A percentile compares a stretch with the other conserved stretches of the same genome.
Conservation (phyloP, 768 basidiomycete genomes). For the Boletus patriciae region DNA sequence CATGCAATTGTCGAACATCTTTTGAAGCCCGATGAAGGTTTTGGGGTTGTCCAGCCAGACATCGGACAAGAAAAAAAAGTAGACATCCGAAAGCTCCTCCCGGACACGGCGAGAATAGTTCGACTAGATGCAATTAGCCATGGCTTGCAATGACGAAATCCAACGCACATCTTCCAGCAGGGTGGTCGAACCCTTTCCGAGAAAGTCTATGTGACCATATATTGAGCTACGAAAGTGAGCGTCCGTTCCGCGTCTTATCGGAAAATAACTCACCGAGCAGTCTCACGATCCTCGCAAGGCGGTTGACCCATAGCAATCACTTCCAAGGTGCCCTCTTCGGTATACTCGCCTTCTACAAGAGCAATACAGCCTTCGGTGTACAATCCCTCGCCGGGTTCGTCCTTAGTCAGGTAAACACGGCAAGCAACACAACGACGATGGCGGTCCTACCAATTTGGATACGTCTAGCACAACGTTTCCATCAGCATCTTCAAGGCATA, state of each 20-base stretch:
- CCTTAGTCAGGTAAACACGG: conserved; percentile 38
- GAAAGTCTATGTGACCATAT: conserved; percentile 95
- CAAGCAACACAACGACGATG: not conserved
- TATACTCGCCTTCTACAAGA: conserved; percentile 95
- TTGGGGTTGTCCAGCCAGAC: conserved; percentile 92
- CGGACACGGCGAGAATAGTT: conserved; percentile 61
- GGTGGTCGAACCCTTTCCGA: conserved; percentile 92
- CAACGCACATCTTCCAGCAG: conserved; percentile 81
- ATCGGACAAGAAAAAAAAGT: conserved; percentile 94
- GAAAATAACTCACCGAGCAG: conserved; percentile 59
- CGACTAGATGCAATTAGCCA: conserved; percentile 41
- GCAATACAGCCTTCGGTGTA: conserved; percentile 97
- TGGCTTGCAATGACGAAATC: not conserved
- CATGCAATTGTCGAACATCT: conserved; percentile 87
- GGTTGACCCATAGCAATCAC: conserved; percentile 97
- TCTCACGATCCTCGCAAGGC: conserved; percentile 87
- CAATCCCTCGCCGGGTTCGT: conserved; percentile 91
- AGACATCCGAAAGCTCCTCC: conserved; percentile 70
- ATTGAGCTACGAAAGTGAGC: conserved; percentile 60
- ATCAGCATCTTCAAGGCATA: conserved; percentile 92
- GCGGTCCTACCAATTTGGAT: conserved; percentile 63
- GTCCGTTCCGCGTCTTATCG: not conserved
- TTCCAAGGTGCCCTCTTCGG: conserved; percentile 82
- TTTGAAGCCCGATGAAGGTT: conserved; percentile 74
- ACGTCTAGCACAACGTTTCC: conserved; percentile 89